Conservation (phyloP, 192 early-diverging fungal species). For the Funneliformis geosporum region DNA sequence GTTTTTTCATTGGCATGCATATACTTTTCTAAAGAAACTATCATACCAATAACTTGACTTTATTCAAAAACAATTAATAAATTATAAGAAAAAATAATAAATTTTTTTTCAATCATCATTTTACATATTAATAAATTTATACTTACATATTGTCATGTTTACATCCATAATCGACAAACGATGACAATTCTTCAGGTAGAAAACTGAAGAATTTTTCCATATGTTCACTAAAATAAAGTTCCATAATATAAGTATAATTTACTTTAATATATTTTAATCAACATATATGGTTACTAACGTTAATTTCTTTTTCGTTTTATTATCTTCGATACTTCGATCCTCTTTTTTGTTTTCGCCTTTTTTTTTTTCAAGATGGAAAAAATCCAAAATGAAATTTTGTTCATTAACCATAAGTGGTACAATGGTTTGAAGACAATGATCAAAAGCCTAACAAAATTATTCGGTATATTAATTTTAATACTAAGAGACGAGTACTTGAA, state of each 20-base stretch:
- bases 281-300: conserved; percentile 47
- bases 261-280: background rate
- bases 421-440: conserved; percentile 62
- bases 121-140: conserved; percentile 12
- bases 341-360: conserved; percentile 36
- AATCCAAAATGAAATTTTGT: conserved; percentile 89
- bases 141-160: conserved; percentile 72
- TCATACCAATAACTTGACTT: conserved; percentile 78
- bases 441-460: conserved; percentile 52
- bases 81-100: conserved; percentile 8
- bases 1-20: conserved; percentile 69
- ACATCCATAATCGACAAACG: conserved; percentile 73
- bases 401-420: conserved; percentile 73
- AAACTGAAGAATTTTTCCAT: conserved; percentile 80
- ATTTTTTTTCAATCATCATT: background rate
- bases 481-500: background rate
- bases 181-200: conserved; percentile 69
- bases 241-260: background rate
- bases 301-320: conserved; percentile 68
- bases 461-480: conserved; percentile 1
- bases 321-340: conserved; percentile 48
- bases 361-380: conserved; percentile 69
- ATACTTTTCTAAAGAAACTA: conserved; percentile 74
- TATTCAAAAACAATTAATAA: background rate
- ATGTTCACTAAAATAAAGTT: conserved; percentile 58